Percentiles rank a stretch among this genome's conserved stretches.
Conservation (phyloP, 768 basidiomycete genomes). For the Xerocomus brunneocitrinus region DNA sequence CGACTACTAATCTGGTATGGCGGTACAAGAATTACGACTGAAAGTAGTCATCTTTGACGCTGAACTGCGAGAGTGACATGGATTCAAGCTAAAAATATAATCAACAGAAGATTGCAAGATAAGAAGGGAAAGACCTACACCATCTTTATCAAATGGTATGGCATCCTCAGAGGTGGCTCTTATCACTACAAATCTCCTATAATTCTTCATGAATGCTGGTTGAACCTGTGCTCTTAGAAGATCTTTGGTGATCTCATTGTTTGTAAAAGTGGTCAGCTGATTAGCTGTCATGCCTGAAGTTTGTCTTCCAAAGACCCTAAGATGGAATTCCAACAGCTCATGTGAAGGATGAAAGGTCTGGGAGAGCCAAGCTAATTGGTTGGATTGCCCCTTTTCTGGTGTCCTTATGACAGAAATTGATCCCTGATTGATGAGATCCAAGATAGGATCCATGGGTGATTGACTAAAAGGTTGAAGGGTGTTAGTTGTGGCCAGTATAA, state of each 20-base stretch:
- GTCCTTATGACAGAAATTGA: slow-evolving; percentile 48
- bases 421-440: slow-evolving; percentile 45
- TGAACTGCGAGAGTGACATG: slow-evolving; percentile 40
- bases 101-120: background rate
- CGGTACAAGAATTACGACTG: background rate
- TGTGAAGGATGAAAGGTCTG: slow-evolving; percentile 19
- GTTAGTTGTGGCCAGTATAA: background rate
- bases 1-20: background rate
- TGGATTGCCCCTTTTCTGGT: slow-evolving; percentile 36
- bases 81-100: slow-evolving; percentile 51
- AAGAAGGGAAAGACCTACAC: slow-evolving; percentile 37
- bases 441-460: slow-evolving; percentile 17
- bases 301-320: slow-evolving; percentile 22
- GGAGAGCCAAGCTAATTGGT: slow-evolving; percentile 24
- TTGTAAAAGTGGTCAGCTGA: slow-evolving; percentile 37
- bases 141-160: slow-evolving; percentile 31
- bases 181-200: slow-evolving; percentile 65
- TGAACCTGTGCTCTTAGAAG: slow-evolving; percentile 55
- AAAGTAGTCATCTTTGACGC: slow-evolving; percentile 58
- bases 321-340: slow-evolving; percentile 39
- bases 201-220: slow-evolving; percentile 54
- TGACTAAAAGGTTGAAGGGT: slow-evolving; percentile 1
- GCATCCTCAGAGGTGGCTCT: slow-evolving; percentile 33
- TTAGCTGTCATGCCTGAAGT: slow-evolving; percentile 31
- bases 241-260: slow-evolving; percentile 45